Conservation (phyloP, 768 basidiomycete genomes). For the Tricholoma saponaceum region DNA sequence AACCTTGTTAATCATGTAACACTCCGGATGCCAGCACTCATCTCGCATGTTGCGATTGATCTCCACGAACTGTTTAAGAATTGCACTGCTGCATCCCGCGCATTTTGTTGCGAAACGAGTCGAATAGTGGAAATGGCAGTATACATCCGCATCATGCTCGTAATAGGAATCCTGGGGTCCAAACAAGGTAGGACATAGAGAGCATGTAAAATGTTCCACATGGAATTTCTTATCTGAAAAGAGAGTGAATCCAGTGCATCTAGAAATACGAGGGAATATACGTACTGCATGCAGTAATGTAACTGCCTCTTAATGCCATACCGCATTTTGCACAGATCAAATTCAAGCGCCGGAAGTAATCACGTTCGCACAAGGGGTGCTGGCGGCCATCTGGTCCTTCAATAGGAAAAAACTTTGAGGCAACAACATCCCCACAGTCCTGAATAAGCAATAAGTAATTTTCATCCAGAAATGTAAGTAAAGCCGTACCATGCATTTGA, state of each 20-base stretch:
- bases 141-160: constrained; percentile 97
- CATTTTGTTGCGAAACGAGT: constrained; percentile 98
- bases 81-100: constrained; percentile 94
- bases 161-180: constrained; percentile 99
- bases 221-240: constrained; percentile 92
- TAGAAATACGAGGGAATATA: constrained; percentile 12
- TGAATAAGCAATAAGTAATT: constrained; percentile 25
- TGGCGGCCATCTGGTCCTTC: constrained; percentile 88
- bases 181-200: constrained; percentile 91
- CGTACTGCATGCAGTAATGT: constrained; percentile 98
- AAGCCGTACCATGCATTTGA: constrained; percentile 87
- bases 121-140: constrained; percentile 99
- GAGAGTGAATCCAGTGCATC: constrained; percentile 11
- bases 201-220: constrained; percentile 99
- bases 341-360: constrained; percentile 94
- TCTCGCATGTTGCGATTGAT: constrained; percentile 98
- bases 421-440: constrained; percentile 97
- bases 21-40: constrained; percentile 99
- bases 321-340: constrained; percentile 97
- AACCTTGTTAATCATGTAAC: constrained; percentile 99
- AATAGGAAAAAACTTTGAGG: constrained; percentile 98
- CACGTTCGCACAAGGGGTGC: constrained; percentile 94
- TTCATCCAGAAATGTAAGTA: constrained; percentile 6
- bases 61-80: constrained; percentile 98
- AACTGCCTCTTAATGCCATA: constrained; percentile 91